Evolutionary conservation across 2,329 filamentous ascomycete genomes (phyloP).

Genomic region (Claviceps fusiformis): DNA sequence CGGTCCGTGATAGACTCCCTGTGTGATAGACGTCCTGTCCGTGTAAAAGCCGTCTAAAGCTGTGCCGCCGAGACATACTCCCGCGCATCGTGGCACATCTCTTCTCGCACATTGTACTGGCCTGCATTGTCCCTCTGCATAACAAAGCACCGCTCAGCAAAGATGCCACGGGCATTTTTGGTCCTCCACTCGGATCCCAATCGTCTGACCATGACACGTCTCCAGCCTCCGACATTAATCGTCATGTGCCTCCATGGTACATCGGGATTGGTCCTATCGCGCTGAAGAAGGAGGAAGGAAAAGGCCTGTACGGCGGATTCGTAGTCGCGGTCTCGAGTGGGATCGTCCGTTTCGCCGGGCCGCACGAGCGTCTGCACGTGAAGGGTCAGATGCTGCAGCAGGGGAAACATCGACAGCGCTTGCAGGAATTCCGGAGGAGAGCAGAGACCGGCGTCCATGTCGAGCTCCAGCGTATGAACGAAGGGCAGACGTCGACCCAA

Average conservation of each 20-base stretch:
- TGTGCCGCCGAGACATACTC: slow-evolving; percentile 9
- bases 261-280: slow-evolving; percentile 8
- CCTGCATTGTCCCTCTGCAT: slow-evolving; percentile 18
- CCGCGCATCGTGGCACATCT: slow-evolving; percentile 14
- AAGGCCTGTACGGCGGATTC: slow-evolving; percentile 23
- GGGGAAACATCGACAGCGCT: slow-evolving; percentile 24
- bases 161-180: slow-evolving; percentile 27
- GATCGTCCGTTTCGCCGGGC: slow-evolving; percentile 15
- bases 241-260: slow-evolving; percentile 26
- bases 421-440: slow-evolving; percentile 24
- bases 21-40: no score
- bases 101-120: slow-evolving; percentile 13
- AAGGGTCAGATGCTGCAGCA: slow-evolving; percentile 26
- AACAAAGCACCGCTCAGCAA: slow-evolving; percentile 33
- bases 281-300: slow-evolving; percentile 17
- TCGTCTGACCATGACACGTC: slow-evolving; percentile 29
- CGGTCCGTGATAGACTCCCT: no score
- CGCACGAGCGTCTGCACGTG: slow-evolving; percentile 30
- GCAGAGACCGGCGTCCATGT: slow-evolving; percentile 28
- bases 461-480: slow-evolving; percentile 30
- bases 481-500: slow-evolving; percentile 19
- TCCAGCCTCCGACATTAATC: slow-evolving; percentile 36
- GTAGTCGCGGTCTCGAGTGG: slow-evolving; percentile 22
- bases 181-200: slow-evolving; percentile 26
- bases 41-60: background rate